A percentile compares a stretch with the other conserved stretches of the same genome.
These are phyloP conservation scores for Starmerella bacillaris DNA, from an alignment of 805 yeast genomes.

Conservation along the genomic window DNA sequence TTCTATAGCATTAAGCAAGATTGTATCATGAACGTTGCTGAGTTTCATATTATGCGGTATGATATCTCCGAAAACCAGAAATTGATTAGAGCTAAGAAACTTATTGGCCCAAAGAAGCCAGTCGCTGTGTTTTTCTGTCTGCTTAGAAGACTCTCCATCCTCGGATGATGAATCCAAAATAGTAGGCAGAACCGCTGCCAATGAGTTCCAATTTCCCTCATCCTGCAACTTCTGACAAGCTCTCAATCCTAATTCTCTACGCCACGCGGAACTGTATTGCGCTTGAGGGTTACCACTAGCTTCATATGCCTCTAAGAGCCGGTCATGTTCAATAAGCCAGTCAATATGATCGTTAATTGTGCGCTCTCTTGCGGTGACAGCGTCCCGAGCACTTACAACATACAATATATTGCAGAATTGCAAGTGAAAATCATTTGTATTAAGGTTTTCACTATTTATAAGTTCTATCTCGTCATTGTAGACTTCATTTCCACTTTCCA, in stretches of 20 bases:
- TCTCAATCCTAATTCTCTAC: conserved; percentile 33
- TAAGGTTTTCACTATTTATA: conserved; percentile 34
- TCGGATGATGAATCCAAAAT: conserved; percentile 1
- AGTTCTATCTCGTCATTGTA: conserved; percentile 65
- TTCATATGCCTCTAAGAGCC: conserved; percentile 48
- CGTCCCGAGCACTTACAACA: conserved; percentile 66
- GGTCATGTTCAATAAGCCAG: conserved; percentile 46
- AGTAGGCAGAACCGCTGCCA: conserved; percentile 5
- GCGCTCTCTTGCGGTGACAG: conserved; percentile 56
- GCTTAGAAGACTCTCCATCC: conserved; percentile 19
- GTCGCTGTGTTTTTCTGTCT: conserved; percentile 22
- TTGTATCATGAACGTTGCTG: conserved; percentile 26
- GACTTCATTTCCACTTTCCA: conserved; percentile 48
- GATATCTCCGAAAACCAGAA: conserved; percentile 30
- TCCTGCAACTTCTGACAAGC: conserved; percentile 25
- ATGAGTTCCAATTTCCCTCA: conserved; percentile 1
- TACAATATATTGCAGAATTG: conserved; percentile 31
- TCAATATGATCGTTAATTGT: conserved; percentile 47
- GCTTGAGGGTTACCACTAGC: conserved; percentile 4
- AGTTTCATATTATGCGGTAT: conserved; percentile 34
- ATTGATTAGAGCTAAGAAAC: conserved; percentile 33
- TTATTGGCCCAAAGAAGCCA: conserved; percentile 52
- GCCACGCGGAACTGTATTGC: background rate
- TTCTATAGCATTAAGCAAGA: conserved; percentile 32
- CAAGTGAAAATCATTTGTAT: conserved; percentile 52